Evolutionary conservation across 2,329 filamentous ascomycete species (phyloP).

Genomic region (Pseudopyrenochaeta lycopersici): DNA sequence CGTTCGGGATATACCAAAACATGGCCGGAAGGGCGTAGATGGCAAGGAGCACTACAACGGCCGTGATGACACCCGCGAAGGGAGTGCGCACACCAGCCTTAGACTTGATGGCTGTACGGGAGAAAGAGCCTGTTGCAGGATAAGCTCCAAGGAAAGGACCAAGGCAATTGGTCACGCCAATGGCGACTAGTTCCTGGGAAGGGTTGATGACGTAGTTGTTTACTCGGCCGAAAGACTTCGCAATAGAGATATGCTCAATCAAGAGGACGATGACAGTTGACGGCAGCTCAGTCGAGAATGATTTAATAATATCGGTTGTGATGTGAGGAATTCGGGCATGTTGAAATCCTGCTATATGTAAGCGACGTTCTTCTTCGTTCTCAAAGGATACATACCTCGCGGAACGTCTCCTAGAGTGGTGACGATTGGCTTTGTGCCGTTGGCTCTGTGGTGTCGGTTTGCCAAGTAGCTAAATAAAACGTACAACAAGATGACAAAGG

Average conservation of each 20-base stretch:
- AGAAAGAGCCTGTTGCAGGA: slow-evolving; percentile 94
- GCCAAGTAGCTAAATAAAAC: slow-evolving; percentile 88
- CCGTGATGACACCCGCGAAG: slow-evolving; percentile 89
- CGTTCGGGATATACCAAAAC: slow-evolving; percentile 92
- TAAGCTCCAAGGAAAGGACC: slow-evolving; percentile 92
- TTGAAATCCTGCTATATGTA: slow-evolving; percentile 65
- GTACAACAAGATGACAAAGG: slow-evolving; percentile 90
- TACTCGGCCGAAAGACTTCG: slow-evolving; percentile 93
- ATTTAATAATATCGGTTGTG: slow-evolving; percentile 69
- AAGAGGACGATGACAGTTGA: slow-evolving; percentile 89
- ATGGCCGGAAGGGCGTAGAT: slow-evolving; percentile 89
- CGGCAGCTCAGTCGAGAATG: slow-evolving; percentile 78
- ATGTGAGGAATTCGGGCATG: slow-evolving; percentile 78
- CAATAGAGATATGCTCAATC: slow-evolving; percentile 96
- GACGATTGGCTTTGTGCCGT: slow-evolving; percentile 68
- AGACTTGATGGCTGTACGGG: slow-evolving; percentile 94
- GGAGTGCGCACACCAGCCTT: slow-evolving; percentile 95
- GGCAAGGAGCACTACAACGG: slow-evolving; percentile 83
- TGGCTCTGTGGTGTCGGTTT: slow-evolving; percentile 65
- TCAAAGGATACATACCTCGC: slow-evolving; percentile 61
- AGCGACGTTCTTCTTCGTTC: neutral
- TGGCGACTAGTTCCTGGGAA: slow-evolving; percentile 94
- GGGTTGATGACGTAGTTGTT: slow-evolving; percentile 99
- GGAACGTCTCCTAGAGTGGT: slow-evolving; percentile 79
- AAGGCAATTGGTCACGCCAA: slow-evolving; percentile 88